Percentiles rank a stretch among this genome's conserved stretches.
phyloP scores from a whole-genome alignment of 2,329 filamentous ascomycete species.

The Pseudogymnoascus sp. region DNA sequence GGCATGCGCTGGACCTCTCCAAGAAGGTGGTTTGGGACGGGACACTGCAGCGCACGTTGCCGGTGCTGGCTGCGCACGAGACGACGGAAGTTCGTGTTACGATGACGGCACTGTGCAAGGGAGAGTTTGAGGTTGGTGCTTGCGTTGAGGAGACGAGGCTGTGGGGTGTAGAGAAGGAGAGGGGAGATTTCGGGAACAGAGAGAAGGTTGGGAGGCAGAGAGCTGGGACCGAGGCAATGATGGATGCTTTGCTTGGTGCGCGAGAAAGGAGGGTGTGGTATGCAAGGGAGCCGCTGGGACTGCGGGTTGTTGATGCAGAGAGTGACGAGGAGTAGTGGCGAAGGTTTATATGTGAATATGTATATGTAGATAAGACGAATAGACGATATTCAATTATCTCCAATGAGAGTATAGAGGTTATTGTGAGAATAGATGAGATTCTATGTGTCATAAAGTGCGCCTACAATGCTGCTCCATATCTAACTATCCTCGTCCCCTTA shows the following conservation, averaged over 20 bases:
- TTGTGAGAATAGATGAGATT: neutral
- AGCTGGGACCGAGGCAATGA: constrained; percentile 48
- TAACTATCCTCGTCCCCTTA: neutral
- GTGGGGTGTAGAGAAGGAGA: constrained; percentile 27
- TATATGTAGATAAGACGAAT: constrained; percentile 10
- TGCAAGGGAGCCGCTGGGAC: constrained; percentile 44
- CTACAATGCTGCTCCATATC: neutral
- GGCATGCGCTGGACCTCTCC: constrained; percentile 69
- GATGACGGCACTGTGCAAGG: constrained; percentile 66
- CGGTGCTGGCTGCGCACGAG: constrained; percentile 50
- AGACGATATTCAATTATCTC: neutral
- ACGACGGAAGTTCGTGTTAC: constrained; percentile 57
- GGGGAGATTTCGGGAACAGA: constrained; percentile 20
- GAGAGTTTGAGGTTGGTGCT: constrained; percentile 74
- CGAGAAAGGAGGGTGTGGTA: constrained; percentile 59
- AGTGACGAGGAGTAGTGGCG: constrained; percentile 17
- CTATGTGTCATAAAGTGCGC: constrained; percentile 5
- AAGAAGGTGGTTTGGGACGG: constrained; percentile 81
- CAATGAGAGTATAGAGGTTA: neutral
- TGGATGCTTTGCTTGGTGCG: constrained; percentile 50
- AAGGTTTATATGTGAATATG: constrained; percentile 14
- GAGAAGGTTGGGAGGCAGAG: constrained; percentile 32
- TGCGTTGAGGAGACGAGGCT: constrained; percentile 72
- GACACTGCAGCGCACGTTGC: constrained; percentile 66
- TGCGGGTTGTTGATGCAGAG: constrained; percentile 10